A percentile compares a stretch with the other conserved stretches of the same genome.
Conservation (phyloP, 2,329 filamentous ascomycete species). For the Polytolypa hystricis region DNA sequence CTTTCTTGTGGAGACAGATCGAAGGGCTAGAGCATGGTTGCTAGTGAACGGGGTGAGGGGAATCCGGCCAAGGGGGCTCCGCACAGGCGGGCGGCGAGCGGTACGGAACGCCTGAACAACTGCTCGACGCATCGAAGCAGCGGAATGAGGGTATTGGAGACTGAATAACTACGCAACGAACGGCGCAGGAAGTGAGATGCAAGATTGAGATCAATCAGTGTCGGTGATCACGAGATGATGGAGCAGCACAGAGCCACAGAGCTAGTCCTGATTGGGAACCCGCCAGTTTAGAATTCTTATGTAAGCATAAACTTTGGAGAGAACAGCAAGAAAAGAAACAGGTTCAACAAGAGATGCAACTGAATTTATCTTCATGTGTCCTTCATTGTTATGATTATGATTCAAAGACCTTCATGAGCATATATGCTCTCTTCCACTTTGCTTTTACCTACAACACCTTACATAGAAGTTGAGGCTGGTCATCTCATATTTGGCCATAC, state of each 20-base stretch:
- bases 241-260: neutral
- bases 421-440: too few species aligned
- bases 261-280: conserved; percentile 6
- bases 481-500: too few species aligned
- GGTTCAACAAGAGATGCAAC: too few species aligned
- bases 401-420: too few species aligned
- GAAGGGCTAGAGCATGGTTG: conserved; percentile 27
- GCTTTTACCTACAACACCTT: too few species aligned
- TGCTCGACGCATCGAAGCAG: conserved; percentile 37
- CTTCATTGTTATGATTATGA: too few species aligned
- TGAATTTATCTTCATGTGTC: too few species aligned
- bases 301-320: too few species aligned
- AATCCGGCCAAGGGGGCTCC: conserved; percentile 29
- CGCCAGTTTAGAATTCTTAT: too few species aligned
- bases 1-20: conserved; percentile 24
- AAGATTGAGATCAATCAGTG: neutral
- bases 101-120: conserved; percentile 36
- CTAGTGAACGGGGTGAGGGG: conserved; percentile 24
- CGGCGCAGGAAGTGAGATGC: neutral
- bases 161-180: neutral
- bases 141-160: conserved; percentile 4
- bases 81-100: conserved; percentile 35
- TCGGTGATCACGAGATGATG: neutral
- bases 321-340: too few species aligned
- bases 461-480: too few species aligned